phyloP scores from a whole-genome alignment of 2,329 filamentous ascomycete species.

The Curvularia verruculosa region DNA sequence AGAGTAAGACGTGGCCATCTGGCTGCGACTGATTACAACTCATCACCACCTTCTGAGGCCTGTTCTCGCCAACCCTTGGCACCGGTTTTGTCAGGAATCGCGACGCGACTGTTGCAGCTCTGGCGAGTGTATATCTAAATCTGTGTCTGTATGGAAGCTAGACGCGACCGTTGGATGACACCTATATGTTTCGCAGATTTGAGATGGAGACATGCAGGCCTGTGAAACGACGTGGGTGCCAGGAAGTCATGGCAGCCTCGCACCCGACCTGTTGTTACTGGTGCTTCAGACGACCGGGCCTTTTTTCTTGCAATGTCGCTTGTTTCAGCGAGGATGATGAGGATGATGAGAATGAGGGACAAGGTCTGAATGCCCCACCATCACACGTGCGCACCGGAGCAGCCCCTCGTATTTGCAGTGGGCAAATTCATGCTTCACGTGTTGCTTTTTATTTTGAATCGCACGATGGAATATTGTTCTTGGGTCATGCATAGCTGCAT shows the following conservation, averaged over 20 bases:
- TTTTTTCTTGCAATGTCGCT: slow-evolving; percentile 15
- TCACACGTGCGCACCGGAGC: slow-evolving; percentile 1
- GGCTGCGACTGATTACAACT: slow-evolving; percentile 27
- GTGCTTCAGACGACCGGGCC: slow-evolving; percentile 19
- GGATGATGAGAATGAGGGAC: neutral
- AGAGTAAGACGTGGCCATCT: slow-evolving; percentile 16
- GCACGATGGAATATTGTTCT: too few relatives aligned
- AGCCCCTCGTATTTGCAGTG: slow-evolving; percentile 2
- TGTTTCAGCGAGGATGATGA: slow-evolving; percentile 16
- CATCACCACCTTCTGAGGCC: slow-evolving; percentile 28
- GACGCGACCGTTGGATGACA: slow-evolving; percentile 17
- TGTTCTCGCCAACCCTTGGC: slow-evolving; percentile 14
- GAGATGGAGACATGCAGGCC: slow-evolving; percentile 16
- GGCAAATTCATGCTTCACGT: slow-evolving; percentile 8
- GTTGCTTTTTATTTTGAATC: slow-evolving; percentile 2
- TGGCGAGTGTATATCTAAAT: neutral
- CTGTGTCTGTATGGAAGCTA: slow-evolving; percentile 5
- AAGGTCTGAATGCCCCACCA: slow-evolving; percentile 3
- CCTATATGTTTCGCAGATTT: slow-evolving; percentile 12
- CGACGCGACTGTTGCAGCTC: slow-evolving; percentile 2
- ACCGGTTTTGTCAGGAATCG: slow-evolving; percentile 4
- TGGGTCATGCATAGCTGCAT: slow-evolving; percentile 5
- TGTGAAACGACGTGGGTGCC: slow-evolving; percentile 17
- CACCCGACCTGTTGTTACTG: slow-evolving; percentile 16
- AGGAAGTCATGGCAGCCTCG: slow-evolving; percentile 19